Conservation (phyloP, 1,284 basidiomycete species). For the Trametes polyzona region DNA sequence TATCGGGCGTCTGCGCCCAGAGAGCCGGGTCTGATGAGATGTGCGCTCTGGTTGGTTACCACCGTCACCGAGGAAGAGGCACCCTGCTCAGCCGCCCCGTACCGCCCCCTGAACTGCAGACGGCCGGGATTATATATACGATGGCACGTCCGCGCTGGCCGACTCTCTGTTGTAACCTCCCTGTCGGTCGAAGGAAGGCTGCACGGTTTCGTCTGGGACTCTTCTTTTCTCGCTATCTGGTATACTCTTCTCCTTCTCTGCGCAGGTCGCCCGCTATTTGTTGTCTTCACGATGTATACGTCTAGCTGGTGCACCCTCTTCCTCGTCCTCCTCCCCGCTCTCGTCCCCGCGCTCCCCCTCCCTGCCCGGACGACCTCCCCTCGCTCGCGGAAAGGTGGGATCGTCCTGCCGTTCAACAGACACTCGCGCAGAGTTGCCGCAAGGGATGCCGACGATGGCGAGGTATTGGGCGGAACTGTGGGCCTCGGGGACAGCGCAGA, state of each 20-base stretch:
- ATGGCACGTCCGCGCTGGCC: not conserved
- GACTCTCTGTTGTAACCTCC: constrained; percentile 16
- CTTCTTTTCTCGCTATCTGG: constrained; percentile 21
- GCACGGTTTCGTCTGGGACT: constrained; percentile 16
- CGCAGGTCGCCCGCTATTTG: constrained; percentile 29
- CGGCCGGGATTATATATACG: constrained; percentile 7
- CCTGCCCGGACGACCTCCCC: constrained; percentile 13
- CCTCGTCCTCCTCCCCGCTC: constrained; percentile 16
- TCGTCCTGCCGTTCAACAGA: constrained; percentile 20
- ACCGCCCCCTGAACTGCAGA: not conserved
- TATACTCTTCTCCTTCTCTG: constrained; percentile 22
- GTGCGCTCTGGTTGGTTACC: constrained; percentile 6
- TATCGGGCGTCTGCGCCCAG: not conserved
- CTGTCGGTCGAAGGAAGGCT: constrained; percentile 25
- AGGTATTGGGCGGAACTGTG: constrained; percentile 26
- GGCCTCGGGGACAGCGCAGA: constrained; percentile 34
- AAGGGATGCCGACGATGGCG: constrained; percentile 16
- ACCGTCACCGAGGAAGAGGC: no score
- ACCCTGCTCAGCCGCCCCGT: not conserved
- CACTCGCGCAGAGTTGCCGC: constrained; percentile 13
- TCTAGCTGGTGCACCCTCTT: constrained; percentile 26
- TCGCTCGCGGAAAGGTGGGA: constrained; percentile 15
- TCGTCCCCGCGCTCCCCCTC: constrained; percentile 15
- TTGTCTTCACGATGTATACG: constrained; percentile 27
- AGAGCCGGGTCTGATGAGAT: constrained; percentile 2